These are phyloP conservation scores for Cucumis hystrix DNA, from an alignment of 306 rosid species.

Conservation along the genomic window DNA sequence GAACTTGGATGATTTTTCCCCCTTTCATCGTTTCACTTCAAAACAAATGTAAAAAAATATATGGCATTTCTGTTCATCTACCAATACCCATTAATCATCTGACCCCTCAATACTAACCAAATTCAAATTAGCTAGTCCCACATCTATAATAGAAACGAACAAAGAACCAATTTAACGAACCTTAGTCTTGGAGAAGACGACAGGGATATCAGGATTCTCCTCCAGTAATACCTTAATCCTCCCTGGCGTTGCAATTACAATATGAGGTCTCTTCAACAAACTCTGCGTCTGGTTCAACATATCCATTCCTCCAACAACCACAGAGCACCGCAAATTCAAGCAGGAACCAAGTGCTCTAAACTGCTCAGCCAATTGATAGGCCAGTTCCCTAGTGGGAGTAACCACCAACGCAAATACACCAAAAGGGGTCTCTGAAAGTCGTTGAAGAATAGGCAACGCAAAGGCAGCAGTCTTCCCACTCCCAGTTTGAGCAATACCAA, in stretches of 20 bases:
- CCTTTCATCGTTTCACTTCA: not conserved
- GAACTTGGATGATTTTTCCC: not conserved
- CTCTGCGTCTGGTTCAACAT: slow-evolving; percentile 45
- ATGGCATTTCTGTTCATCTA: not conserved
- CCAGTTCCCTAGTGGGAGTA: slow-evolving; percentile 81
- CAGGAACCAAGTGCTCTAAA: slow-evolving; percentile 64
- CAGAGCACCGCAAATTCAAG: slow-evolving; percentile 41
- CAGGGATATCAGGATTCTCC: slow-evolving; percentile 49
- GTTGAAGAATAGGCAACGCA: slow-evolving; percentile 74
- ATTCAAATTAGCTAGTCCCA: not conserved
- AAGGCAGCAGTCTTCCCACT: slow-evolving; percentile 93
- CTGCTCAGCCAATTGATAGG: slow-evolving; percentile 71
- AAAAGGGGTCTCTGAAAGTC: slow-evolving; percentile 47
- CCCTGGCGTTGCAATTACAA: slow-evolving; percentile 83
- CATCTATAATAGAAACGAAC: not conserved
- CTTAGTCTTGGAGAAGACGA: slow-evolving; percentile 55
- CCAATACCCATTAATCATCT: not conserved
- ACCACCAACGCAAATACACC: slow-evolving; percentile 70
- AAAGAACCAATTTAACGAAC: slow-evolving; percentile 11
- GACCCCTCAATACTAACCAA: not conserved
- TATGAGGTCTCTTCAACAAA: slow-evolving; percentile 55
- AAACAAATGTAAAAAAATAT: not conserved
- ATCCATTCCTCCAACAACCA: slow-evolving; percentile 83
- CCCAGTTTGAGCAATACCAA: slow-evolving; percentile 77
- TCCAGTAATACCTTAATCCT: slow-evolving; percentile 60